phyloP scores from a whole-genome alignment of 169 alveolate species.

The Miamiensis avidus region DNA sequence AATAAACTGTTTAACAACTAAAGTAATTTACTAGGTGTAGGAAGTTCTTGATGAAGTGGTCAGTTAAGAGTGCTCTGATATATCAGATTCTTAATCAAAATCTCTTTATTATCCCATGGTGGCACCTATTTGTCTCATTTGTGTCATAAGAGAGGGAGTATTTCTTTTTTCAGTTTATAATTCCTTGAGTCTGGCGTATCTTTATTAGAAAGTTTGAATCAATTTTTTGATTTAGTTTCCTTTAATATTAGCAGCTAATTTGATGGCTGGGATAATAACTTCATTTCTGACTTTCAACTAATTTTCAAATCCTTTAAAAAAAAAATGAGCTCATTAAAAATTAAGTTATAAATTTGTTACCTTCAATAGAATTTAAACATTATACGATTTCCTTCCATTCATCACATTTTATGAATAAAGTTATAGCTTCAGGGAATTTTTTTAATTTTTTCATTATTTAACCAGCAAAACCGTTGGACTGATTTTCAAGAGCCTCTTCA shows the following conservation, averaged over 20 bases:
- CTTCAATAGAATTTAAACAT: neutral
- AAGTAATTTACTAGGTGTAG: conserved; percentile 40
- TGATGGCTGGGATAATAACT: conserved; percentile 20
- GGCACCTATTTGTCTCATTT: conserved; percentile 29
- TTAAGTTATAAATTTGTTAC: neutral
- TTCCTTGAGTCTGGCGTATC: conserved; percentile 48
- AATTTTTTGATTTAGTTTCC: conserved; percentile 32
- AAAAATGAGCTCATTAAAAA: neutral
- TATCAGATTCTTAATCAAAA: conserved; percentile 45
- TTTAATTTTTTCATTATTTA: conserved; percentile 20
- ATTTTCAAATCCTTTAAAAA: conserved; percentile 22
- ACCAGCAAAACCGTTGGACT: conserved; percentile 13
- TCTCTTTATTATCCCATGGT: conserved; percentile 37
- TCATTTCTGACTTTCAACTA: conserved; percentile 20
- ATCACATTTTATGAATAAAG: conserved; percentile 41
- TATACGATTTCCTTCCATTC: conserved; percentile 50
- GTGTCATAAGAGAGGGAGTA: conserved; percentile 14
- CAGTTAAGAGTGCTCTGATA: conserved; percentile 45
- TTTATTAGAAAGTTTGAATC: conserved; percentile 34
- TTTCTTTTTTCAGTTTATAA: conserved; percentile 4
- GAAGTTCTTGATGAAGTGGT: conserved; percentile 48
- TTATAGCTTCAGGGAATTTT: conserved; percentile 37
- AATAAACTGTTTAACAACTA: conserved; percentile 36
- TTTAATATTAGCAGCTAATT: conserved; percentile 41
- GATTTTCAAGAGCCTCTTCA: conserved; percentile 42